phyloP scores from a whole-genome alignment of 2,329 filamentous ascomycete genomes.

The Ceratocystis colombiana region DNA sequence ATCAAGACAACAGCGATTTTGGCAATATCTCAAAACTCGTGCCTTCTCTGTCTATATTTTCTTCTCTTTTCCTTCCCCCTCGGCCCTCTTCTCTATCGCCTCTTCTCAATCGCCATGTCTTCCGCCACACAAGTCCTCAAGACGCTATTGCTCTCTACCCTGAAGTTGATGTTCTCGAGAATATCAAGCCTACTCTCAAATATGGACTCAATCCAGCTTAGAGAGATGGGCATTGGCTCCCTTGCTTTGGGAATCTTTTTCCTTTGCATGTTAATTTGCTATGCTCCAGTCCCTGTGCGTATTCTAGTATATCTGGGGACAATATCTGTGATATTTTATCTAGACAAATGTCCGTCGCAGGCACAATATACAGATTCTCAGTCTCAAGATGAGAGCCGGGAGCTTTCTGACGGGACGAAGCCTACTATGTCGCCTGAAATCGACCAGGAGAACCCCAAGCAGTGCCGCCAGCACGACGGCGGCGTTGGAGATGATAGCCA shows the following conservation, averaged over 20 bases:
- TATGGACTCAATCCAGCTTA: not conserved
- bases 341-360: not conserved
- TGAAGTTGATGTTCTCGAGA: not conserved
- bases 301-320: not conserved
- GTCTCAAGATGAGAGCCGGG: not conserved
- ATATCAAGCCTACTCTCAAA: not conserved
- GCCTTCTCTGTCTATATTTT: not conserved
- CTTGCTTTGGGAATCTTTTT: constrained; percentile 2
- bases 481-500: not conserved
- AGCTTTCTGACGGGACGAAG: not conserved
- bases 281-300: not conserved
- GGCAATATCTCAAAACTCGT: not conserved
- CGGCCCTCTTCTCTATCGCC: not conserved
- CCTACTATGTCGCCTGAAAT: not conserved
- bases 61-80: not conserved
- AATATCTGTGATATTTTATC: not conserved
- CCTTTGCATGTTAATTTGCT: not conserved
- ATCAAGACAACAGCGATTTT: not conserved
- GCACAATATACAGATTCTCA: not conserved
- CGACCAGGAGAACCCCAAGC: not conserved
- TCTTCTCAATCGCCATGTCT: not conserved
- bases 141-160: not conserved
- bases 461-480: not conserved
- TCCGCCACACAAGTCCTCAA: not conserved
- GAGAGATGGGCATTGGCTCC: not conserved